Evolutionary conservation across 495 filamentous ascomycete species (phyloP).

Genomic region (Cairneyella variabilis): DNA sequence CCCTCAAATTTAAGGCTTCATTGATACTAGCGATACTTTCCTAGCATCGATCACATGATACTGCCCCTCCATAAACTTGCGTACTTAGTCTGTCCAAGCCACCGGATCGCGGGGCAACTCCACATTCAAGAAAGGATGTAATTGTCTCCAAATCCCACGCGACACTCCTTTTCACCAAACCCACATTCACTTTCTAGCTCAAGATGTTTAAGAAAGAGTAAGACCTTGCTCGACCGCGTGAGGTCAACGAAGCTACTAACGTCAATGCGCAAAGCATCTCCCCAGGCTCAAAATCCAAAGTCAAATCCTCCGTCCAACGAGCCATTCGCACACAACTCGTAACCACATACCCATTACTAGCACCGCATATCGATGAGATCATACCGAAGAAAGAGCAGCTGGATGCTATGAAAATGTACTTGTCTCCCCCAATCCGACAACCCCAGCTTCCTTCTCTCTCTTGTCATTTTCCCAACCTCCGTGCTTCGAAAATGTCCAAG

Average conservation of each 20-base stretch:
- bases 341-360: conserved; percentile 80
- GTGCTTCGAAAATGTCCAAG: neutral
- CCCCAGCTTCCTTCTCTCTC: neutral
- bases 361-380: conserved; percentile 88
- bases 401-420: conserved; percentile 79
- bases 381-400: conserved; percentile 94
- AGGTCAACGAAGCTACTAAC: neutral
- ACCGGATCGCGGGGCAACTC: conserved; percentile 20
- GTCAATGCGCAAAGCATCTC: conserved; percentile 56
- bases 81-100: neutral
- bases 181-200: conserved; percentile 1
- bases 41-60: conserved; percentile 9
- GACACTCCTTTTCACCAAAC: neutral
- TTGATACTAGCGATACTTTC: neutral
- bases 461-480: neutral
- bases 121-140: neutral
- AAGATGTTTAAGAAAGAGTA: conserved; percentile 94
- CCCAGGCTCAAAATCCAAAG: conserved; percentile 81
- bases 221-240: conserved; percentile 25
- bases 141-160: neutral
- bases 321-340: conserved; percentile 75
- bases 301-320: conserved; percentile 94
- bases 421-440: neutral
- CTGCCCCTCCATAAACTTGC: conserved; percentile 6
- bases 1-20: neutral